Conservation (phyloP, 2,329 filamentous ascomycete genomes). For the Hypoxylon sp. region DNA sequence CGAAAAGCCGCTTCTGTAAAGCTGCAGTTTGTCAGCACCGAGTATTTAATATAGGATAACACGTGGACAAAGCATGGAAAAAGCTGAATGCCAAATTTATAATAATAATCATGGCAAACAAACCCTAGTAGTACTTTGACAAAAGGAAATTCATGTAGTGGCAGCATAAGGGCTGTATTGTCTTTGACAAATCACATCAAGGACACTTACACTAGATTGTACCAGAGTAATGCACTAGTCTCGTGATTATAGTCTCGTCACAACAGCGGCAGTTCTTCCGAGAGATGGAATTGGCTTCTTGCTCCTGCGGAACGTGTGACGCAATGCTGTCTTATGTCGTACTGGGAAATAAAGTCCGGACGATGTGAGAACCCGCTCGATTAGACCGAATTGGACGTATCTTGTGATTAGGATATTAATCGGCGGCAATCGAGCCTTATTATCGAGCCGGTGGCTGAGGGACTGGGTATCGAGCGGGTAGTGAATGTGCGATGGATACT, state of each 20-base stretch:
- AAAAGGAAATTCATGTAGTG: constrained; percentile 23
- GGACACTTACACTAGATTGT: constrained; percentile 40
- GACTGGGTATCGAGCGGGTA: constrained; percentile 14
- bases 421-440: constrained; percentile 14
- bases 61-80: constrained; percentile 14
- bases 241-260: constrained; percentile 36
- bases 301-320: constrained; percentile 15
- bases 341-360: constrained; percentile 38
- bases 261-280: constrained; percentile 20
- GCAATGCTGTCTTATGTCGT: constrained; percentile 27
- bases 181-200: constrained; percentile 33
- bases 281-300: constrained; percentile 25
- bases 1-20: constrained; percentile 10
- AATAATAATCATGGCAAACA: constrained; percentile 9
- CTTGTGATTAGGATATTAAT: constrained; percentile 19
- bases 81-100: constrained; percentile 1
- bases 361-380: constrained; percentile 43
- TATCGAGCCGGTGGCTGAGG: constrained; percentile 7
- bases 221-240: constrained; percentile 27
- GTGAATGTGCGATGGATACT: background rate
- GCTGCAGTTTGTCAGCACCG: constrained; percentile 33
- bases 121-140: constrained; percentile 20
- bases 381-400: constrained; percentile 26
- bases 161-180: constrained; percentile 21
- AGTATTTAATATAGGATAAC: constrained; percentile 18